These are phyloP conservation scores for Chaetomium tenue DNA, from an alignment of 495 filamentous ascomycete species.

Conservation along the genomic window DNA sequence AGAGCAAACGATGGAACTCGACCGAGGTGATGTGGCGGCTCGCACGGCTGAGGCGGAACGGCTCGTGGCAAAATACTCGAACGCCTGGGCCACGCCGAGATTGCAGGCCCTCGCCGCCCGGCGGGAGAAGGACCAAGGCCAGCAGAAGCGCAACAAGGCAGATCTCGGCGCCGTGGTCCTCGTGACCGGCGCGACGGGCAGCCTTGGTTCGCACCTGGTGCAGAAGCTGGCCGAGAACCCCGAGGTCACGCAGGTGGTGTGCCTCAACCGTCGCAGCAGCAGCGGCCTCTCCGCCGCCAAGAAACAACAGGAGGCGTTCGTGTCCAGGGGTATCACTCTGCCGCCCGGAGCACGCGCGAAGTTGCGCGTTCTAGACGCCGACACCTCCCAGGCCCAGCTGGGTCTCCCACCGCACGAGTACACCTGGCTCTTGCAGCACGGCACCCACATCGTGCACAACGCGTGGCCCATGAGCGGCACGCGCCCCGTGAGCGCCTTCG, in stretches of 20 bases:
- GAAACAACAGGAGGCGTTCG: conserved; percentile 7
- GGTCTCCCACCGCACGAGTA: conserved; percentile 47
- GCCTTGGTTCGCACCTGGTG: conserved; percentile 51
- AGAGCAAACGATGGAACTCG: too few relatives aligned
- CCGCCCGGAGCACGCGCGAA: conserved; percentile 30
- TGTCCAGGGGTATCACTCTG: background rate
- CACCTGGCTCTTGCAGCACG: conserved; percentile 37
- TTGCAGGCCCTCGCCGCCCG: background rate
- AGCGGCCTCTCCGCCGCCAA: background rate
- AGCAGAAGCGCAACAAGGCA: conserved; percentile 14
- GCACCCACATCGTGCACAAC: conserved; percentile 58
- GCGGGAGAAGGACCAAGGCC: conserved; percentile 20
- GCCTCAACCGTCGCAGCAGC: conserved; percentile 46
- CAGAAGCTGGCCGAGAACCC: conserved; percentile 36
- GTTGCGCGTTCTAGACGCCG: conserved; percentile 48
- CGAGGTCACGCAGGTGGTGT: conserved; percentile 42
- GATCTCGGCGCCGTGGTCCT: conserved; percentile 35
- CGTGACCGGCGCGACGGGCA: conserved; percentile 54
- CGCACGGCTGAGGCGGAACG: background rate
- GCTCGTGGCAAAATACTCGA: background rate
- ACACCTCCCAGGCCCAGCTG: conserved; percentile 45
- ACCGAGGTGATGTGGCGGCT: too few relatives aligned
- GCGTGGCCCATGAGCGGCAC: conserved; percentile 59
- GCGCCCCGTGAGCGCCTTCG: conserved; percentile 45
- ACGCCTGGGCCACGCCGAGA: background rate